These are phyloP conservation scores for Globisporangium lucens DNA, from an alignment of 352 stramenopile genomes.

Conservation along the genomic window DNA sequence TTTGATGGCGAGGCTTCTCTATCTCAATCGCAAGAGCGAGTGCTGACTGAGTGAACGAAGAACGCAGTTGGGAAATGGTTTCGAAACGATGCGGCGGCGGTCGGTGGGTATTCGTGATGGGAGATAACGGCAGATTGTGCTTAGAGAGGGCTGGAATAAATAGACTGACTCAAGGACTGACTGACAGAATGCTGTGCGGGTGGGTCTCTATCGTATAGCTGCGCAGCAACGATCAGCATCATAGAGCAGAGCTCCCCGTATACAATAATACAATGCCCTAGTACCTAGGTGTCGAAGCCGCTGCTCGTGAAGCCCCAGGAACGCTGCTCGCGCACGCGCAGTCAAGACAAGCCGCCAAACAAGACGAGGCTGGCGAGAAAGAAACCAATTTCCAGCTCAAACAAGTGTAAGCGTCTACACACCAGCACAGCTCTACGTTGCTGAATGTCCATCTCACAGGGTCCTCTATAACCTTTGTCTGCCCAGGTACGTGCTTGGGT, in stretches of 20 bases:
- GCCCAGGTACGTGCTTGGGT: constrained; percentile 45
- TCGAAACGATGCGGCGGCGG: constrained; percentile 1
- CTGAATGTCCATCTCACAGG: too few species aligned
- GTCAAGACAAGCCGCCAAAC: not conserved
- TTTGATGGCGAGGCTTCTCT: not conserved
- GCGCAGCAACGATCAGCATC: not conserved
- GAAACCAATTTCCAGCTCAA: constrained; percentile 37
- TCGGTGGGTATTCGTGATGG: not conserved
- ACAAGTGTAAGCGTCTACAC: constrained; percentile 20
- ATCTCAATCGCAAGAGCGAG: not conserved
- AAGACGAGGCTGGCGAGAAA: constrained; percentile 25
- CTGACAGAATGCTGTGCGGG: not conserved
- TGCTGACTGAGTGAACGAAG: not conserved
- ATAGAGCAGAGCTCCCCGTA: not conserved
- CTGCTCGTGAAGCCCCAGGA: not conserved
- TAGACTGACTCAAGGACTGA: not conserved
- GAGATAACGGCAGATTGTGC: not conserved
- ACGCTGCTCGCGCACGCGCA: constrained; percentile 3
- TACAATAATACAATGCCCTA: not conserved
- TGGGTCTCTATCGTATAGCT: not conserved
- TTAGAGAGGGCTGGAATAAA: not conserved
- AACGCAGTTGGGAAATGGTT: not conserved
- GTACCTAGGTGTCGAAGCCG: not conserved
- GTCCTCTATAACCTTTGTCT: too few species aligned
- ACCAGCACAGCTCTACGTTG: too few species aligned